Evolutionary conservation across 2,329 filamentous ascomycete genomes (phyloP), one percentile per base, ranked within the genome.

Genomic region (Alternaria rosae): DNA sequence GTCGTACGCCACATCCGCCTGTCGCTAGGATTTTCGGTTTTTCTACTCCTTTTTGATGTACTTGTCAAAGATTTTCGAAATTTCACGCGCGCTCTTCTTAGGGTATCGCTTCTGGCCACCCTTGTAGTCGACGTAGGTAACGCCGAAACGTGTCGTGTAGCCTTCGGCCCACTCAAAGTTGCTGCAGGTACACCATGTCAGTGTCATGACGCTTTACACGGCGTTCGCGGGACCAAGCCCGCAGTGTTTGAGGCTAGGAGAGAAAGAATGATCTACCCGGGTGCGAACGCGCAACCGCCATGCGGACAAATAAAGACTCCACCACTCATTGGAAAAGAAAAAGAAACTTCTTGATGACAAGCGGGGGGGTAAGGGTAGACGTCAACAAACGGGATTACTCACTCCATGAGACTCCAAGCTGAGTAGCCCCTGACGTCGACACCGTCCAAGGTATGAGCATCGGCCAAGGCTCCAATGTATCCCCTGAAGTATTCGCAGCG

Each of bases 121-220:
- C 70, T 87, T 82, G 78, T 95, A 96, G 80, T 96, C 92, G 54
- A 96, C 92, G 76, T 86, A 95, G 7, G 90, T 92, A 59, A 93
- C 92, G 25, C 92, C 92, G 72, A 96, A 96, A 42, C 92, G 86
- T 44, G 92, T 95, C 82, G 92, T 89, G 75, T 94, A 97, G 11
- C 92, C 92, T 78, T 96, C 92, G n/a, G 92, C 91, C 92, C 92
- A 94, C 80, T 94, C 92, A 73, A 94, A 94, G 83, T 94, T 94
- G 80, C 85, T 87, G 72, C 57, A 72, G 58, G 66, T 61, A 70
- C 44, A 60, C 43, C 13, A 44, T 28, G 45, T 62, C 35, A 62
- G 59, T 45, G 48, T 32, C 47, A 32, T 35, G 28, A 51, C 32
- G 35, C 32, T 42, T 17, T 51, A 30, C 20, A 43, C 52, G 6